Base-by-base conservation (phyloP, 176 grass and related monocot species). In the Raddia distichophylla region DNA sequence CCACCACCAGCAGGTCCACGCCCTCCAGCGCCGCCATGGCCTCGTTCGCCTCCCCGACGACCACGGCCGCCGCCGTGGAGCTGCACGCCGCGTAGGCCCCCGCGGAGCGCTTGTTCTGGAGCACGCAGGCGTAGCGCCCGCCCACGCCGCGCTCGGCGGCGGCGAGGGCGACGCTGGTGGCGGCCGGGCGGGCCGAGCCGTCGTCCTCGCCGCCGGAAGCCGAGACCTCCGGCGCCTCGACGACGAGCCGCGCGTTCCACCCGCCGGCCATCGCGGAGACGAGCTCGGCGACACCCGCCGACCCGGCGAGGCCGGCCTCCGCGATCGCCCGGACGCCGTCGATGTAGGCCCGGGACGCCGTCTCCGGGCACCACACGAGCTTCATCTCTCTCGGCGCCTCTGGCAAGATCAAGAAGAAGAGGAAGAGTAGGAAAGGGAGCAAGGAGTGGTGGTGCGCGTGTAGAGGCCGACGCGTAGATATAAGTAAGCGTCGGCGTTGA, bases 301-400 rank as follows among this genome's bases (percentile, higher is more conserved):
- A 22, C 0, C 52, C 84, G 3, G 43, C 69, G 17, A 35, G 10
- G 27, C 8, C 13, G 40, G 68, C 56, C 68, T 8, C 13, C 32
- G 68, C 56, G 10, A 94, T 69, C 5, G 49, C 68, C 14, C 65
- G 78, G n/a, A 94, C 84, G 67, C 81, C 91, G 70, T 83, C 85
- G 85, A 94, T 80, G 86, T 88, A 91, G 60, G 91, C 88, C 85
- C 88, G 80, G 44, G 82, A 91, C 8, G 91, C 88, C 12, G 52
- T 82, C 55, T 94, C 87, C 27, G 91, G 91, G 40, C 91, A 94
- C 91, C 91, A 94, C 43, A 94, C 82, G 2, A 93, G 80, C 91
- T 93, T 93, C 91, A 93, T 93, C 71, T 46, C 40, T 11, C 74
- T 2, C 3, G 7, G 2, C 19, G n/a, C 43, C 34, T 59, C 0